Evolutionary conservation across 306 rosid genomes (phyloP), one percentile per base, ranked within the genome.

Genomic region (Glycyrrhiza uralensis): DNA sequence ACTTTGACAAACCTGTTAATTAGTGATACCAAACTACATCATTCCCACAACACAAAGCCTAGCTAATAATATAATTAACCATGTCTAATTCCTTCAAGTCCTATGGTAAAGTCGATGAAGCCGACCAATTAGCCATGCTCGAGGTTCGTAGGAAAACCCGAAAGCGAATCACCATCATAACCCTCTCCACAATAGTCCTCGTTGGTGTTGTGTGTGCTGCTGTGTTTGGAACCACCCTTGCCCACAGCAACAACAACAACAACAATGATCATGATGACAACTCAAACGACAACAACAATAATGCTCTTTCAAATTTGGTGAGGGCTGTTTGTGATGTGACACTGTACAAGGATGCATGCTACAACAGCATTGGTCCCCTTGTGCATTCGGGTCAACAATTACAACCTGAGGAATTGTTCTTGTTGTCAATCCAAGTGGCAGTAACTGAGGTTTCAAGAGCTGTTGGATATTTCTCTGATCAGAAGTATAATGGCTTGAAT

Each of bases 241-340:
- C 80, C 17, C 44, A 24, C 26, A 41, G 39, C 13, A n/a, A n/a
- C n/a, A n/a, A n/a, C n/a, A n/a, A n/a, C n/a, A 51, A 20, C 12
- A 33, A 23, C 13, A 45, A 67, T 10, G 14, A 29, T 20, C 18
- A n/a, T 6, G 52, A 32, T n/a, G 4, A 22, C 28, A 30, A 66
- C 28, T 71, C 82, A 3, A 42, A 46, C 4, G 70, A 17, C 2
- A 12, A 5, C 0, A 62, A 62, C 26, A 22, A 12, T 17, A 44
- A 41, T 17, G 81, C n/a, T 0, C 52, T 85, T 52, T 52, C 80
- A 0, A 44, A 72, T 61, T 76, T 89, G 0, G 81, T 89, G 62
- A 92, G 79, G 72, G 91, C 87, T 6, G 66, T 92, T 57, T 92
- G 95, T 61, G 86, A 87, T 2, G 79, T 85, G 45, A 92, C 98